Evolutionary conservation across 2,329 filamentous ascomycete species (phyloP).

Genomic region (Aspergillus neotritici): DNA sequence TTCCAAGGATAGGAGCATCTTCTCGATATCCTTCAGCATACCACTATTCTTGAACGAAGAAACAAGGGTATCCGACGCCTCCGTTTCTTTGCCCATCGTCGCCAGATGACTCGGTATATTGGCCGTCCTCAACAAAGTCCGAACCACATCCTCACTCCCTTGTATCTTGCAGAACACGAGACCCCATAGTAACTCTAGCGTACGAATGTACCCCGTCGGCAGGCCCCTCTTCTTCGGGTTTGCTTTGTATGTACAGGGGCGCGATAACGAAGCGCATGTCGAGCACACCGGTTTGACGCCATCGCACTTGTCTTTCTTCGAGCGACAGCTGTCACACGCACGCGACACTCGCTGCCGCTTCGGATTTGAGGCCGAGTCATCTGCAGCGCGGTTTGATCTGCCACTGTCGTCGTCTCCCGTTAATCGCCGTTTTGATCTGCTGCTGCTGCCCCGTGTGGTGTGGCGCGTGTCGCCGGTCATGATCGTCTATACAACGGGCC

Average conservation of each 20-base stretch:
- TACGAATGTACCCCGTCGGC: conserved; percentile 73
- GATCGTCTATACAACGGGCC: conserved; percentile 22
- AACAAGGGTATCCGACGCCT: conserved; percentile 54
- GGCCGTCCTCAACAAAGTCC: conserved; percentile 48
- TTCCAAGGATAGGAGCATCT: conserved; percentile 48
- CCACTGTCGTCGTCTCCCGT: conserved; percentile 27
- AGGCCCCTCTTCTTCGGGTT: conserved; percentile 71
- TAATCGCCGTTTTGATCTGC: conserved; percentile 28
- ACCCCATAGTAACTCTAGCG: conserved; percentile 63
- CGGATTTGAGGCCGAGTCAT: conserved; percentile 29
- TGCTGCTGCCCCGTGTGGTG: conserved; percentile 23
- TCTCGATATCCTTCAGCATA: conserved; percentile 59
- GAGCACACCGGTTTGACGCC: conserved; percentile 62
- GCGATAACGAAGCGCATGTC: conserved; percentile 58
- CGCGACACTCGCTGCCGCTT: conserved; percentile 63
- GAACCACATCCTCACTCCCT: conserved; percentile 54
- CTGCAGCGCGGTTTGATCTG: conserved; percentile 20
- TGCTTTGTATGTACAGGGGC: conserved; percentile 65
- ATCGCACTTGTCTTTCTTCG: conserved; percentile 67
- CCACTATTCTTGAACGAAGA: conserved; percentile 59
- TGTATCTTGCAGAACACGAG: conserved; percentile 60
- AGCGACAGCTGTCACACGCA: conserved; percentile 64
- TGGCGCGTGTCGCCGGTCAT: conserved; percentile 32
- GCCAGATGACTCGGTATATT: conserved; percentile 34
- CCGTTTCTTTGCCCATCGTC: conserved; percentile 35